These are phyloP conservation scores for Smittium culicis DNA, from an alignment of 371 early-diverging fungal genomes.

Conservation along the genomic window DNA sequence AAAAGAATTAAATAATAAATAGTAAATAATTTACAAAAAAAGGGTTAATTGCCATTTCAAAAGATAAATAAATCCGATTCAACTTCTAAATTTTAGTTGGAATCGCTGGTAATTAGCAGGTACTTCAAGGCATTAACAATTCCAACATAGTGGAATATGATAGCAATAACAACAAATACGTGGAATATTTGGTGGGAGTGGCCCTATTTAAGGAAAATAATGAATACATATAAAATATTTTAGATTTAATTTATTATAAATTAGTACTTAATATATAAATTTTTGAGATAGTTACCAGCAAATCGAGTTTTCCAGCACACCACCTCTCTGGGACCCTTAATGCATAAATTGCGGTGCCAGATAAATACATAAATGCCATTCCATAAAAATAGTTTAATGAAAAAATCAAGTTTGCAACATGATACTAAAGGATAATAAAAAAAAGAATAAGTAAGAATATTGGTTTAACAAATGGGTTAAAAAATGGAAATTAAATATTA, in stretches of 20 bases:
- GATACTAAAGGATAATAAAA: slow-evolving; percentile 58
- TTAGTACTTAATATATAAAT: not conserved
- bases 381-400: slow-evolving; percentile 35
- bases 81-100: too few species aligned
- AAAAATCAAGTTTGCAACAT: slow-evolving; percentile 52
- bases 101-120: too few species aligned
- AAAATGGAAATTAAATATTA: slow-evolving; percentile 55
- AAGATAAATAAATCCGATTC: too few species aligned
- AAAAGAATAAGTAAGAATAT: too few species aligned
- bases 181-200: slow-evolving; percentile 89
- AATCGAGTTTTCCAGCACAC: slow-evolving; percentile 48
- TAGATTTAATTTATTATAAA: not conserved
- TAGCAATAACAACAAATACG: slow-evolving; percentile 60
- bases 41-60: too few species aligned
- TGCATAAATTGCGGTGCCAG: slow-evolving; percentile 75
- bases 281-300: slow-evolving; percentile 30
- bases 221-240: not conserved
- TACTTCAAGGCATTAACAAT: slow-evolving; percentile 41
- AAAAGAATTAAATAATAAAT: too few species aligned
- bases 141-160: slow-evolving; percentile 61
- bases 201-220: slow-evolving; percentile 6
- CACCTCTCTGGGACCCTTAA: slow-evolving; percentile 49
- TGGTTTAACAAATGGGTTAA: slow-evolving; percentile 65
- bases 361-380: slow-evolving; percentile 63
- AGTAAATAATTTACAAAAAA: too few species aligned